phyloP scores from a whole-genome alignment of 2,329 filamentous ascomycete species.

The Colletotrichum coccodes region DNA sequence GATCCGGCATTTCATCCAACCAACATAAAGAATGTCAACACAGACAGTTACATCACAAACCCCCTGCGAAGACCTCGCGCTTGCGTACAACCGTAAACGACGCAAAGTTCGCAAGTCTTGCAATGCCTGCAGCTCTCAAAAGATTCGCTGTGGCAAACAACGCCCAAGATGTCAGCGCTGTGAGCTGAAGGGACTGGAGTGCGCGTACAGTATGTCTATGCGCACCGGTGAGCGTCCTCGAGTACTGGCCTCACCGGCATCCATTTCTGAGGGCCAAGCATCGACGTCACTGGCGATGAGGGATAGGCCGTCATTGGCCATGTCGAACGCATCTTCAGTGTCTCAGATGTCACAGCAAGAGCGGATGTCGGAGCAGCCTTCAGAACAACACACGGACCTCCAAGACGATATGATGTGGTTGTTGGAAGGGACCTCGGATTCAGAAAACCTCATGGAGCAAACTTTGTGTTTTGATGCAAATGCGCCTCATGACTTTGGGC shows the following conservation, averaged over 20 bases:
- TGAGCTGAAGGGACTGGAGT: not conserved
- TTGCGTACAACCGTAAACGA: constrained; percentile 1
- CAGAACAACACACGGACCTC: not conserved
- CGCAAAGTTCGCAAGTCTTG: constrained; percentile 17
- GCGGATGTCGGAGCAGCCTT: not conserved
- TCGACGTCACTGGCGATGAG: not conserved
- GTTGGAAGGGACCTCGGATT: not conserved
- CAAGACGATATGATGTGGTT: not conserved
- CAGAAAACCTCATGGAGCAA: not conserved
- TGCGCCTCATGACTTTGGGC: not conserved
- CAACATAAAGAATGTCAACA: no score
- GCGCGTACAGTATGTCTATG: constrained; percentile 19
- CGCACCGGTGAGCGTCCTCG: constrained; percentile 13
- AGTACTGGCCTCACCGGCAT: not conserved
- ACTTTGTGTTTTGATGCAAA: not conserved
- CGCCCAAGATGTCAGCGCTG: constrained; percentile 12
- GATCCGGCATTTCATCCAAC: no score
- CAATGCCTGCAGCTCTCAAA: constrained; percentile 18
- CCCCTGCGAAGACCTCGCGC: not conserved
- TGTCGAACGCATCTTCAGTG: not conserved
- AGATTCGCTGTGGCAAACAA: constrained; percentile 16
- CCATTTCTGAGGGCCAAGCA: not conserved
- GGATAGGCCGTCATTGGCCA: not conserved
- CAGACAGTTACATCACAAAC: not conserved
- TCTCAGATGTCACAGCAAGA: not conserved